A percentile compares a stretch with the other conserved stretches of the same genome.
Evolutionary conservation across 139 green algal genomes (phyloP).

Genomic region (Chlorella vulgaris): DNA sequence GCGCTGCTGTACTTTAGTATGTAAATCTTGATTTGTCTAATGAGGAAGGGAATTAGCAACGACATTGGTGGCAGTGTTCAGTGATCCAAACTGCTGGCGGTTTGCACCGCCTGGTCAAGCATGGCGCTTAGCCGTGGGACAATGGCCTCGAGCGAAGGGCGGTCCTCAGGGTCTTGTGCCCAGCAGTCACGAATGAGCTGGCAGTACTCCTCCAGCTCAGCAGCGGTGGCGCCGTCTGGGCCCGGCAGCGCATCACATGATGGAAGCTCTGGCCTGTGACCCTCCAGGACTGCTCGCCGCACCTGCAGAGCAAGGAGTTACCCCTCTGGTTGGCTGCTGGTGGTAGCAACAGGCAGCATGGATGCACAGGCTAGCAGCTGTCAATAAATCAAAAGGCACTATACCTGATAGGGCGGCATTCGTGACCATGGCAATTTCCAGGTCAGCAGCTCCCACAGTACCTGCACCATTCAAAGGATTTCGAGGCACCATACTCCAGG

Average conservation of each 20-base stretch:
- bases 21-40: too few relatives aligned
- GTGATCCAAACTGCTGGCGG: too few relatives aligned
- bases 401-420: constrained; percentile 48
- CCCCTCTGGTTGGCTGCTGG: too few relatives aligned
- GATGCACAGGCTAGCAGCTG: neutral
- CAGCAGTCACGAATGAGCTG: constrained; percentile 1
- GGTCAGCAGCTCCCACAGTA: constrained; percentile 59
- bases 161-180: neutral
- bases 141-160: neutral
- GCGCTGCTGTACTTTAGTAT: too few relatives aligned
- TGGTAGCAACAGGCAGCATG: neutral
- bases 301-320: neutral
- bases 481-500: neutral
- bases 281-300: neutral
- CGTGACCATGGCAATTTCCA: constrained; percentile 58
- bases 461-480: too few relatives aligned
- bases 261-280: neutral
- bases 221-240: neutral
- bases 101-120: neutral
- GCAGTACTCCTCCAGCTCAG: constrained; percentile 1
- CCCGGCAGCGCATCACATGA: neutral
- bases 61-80: too few relatives aligned
- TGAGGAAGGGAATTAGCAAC: too few relatives aligned
- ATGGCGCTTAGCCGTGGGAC: neutral
- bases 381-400: neutral